Conservation (phyloP, 495 filamentous ascomycete species). For the Viridothelium virens region DNA sequence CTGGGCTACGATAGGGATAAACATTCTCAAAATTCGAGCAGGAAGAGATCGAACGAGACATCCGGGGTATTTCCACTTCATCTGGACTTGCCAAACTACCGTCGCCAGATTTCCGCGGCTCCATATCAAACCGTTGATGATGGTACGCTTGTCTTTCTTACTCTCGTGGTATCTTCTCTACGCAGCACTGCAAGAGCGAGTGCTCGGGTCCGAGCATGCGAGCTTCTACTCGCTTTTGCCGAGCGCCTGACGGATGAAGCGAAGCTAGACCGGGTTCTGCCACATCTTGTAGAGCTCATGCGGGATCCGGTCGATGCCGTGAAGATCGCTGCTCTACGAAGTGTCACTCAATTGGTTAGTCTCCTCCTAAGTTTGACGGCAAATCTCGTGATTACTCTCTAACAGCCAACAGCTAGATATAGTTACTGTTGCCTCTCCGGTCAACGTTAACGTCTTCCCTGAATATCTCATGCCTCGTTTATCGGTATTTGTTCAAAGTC, state of each 20-base stretch:
- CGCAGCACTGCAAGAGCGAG: conserved; percentile 81
- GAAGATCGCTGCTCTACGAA: conserved; percentile 72
- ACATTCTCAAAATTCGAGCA: conserved; percentile 18
- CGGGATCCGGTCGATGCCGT: conserved; percentile 76
- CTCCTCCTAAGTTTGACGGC: neutral
- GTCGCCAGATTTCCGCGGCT: conserved; percentile 47
- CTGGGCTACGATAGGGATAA: conserved; percentile 58
- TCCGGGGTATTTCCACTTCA: conserved; percentile 60
- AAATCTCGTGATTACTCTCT: neutral
- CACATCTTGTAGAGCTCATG: conserved; percentile 74
- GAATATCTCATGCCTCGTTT: conserved; percentile 89
- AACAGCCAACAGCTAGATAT: conserved; percentile 52
- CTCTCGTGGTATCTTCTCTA: conserved; percentile 76
- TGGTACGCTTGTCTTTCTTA: conserved; percentile 86
- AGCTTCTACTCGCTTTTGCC: conserved; percentile 85
- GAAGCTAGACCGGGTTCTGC: conserved; percentile 88
- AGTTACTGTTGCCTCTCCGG: conserved; percentile 78
- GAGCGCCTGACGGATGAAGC: conserved; percentile 91
- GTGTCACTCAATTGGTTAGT: conserved; percentile 67
- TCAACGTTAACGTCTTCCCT: conserved; percentile 91
- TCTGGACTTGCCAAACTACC: conserved; percentile 79
- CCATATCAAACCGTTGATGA: conserved; percentile 56
- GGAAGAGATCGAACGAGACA: conserved; percentile 23
- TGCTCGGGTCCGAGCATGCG: conserved; percentile 83
- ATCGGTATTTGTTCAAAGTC: conserved; percentile 56